A percentile compares a stretch with the other conserved stretches of the same genome.
Conservation (phyloP, 495 filamentous ascomycete genomes). For the Xylaria venustula region DNA sequence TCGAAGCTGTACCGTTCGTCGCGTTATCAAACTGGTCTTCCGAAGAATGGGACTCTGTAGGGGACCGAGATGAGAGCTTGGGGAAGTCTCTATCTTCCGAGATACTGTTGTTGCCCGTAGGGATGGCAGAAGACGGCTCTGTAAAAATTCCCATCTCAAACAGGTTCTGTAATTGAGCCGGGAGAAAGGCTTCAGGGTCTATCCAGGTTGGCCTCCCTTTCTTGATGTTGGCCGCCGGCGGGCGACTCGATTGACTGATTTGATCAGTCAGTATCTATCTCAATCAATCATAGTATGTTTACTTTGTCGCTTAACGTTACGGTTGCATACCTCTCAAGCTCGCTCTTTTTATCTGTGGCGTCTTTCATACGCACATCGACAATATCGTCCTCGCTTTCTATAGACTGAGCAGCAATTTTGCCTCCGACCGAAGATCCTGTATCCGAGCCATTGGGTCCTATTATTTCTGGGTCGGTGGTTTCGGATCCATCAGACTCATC, state of each 20-base stretch:
- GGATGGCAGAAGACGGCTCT: slow-evolving; percentile 51
- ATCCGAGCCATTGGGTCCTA: slow-evolving; percentile 72
- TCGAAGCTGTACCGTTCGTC: slow-evolving; percentile 29
- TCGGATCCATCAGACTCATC: slow-evolving; percentile 52
- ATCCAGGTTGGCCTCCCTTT: slow-evolving; percentile 43
- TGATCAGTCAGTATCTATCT: too few species aligned
- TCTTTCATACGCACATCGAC: slow-evolving; percentile 88
- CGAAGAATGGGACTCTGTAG: slow-evolving; percentile 21
- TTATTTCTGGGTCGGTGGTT: slow-evolving; percentile 63
- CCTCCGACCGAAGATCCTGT: slow-evolving; percentile 66
- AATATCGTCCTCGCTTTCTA: slow-evolving; percentile 86
- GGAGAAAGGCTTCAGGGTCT: slow-evolving; percentile 44
- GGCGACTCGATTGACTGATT: too few species aligned
- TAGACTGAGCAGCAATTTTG: slow-evolving; percentile 69
- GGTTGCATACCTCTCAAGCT: slow-evolving; percentile 22
- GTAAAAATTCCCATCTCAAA: slow-evolving; percentile 67
- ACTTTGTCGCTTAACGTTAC: too few species aligned
- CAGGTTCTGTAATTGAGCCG: slow-evolving; percentile 59
- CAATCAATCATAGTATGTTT: too few species aligned
- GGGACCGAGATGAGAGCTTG: slow-evolving; percentile 52
- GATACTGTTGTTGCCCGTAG: slow-evolving; percentile 62
- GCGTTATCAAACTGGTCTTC: slow-evolving; percentile 25
- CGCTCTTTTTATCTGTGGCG: slow-evolving; percentile 28
- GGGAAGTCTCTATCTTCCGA: slow-evolving; percentile 57
- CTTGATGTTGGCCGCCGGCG: slow-evolving; percentile 15